phyloP scores from a whole-genome alignment of 164 flowering plant species.

The Nymphaea colorata region DNA sequence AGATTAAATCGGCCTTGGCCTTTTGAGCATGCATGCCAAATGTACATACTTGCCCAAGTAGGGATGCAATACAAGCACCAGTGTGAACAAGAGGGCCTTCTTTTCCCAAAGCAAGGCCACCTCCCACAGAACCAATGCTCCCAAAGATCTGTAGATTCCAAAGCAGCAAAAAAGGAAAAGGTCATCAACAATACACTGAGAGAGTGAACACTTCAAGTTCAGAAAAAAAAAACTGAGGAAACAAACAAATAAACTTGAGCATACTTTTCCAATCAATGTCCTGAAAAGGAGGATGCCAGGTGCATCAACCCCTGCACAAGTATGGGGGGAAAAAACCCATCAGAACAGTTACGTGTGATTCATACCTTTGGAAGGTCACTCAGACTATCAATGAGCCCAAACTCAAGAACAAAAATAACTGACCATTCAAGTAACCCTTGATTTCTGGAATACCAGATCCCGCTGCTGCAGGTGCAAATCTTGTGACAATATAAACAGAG shows the following conservation, averaged over 20 bases:
- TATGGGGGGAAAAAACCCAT: not conserved
- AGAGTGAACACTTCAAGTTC: not conserved
- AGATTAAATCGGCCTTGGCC: no score
- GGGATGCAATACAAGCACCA: slow-evolving; percentile 99
- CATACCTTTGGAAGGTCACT: not conserved
- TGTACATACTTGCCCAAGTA: slow-evolving; percentile 82
- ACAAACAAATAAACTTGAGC: not conserved
- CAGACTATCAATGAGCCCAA: not conserved
- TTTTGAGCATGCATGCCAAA: not conserved
- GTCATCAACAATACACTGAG: not conserved
- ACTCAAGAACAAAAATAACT: slow-evolving; percentile 4
- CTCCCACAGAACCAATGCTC: slow-evolving; percentile 98
- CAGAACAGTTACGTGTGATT: not conserved
- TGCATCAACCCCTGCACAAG: slow-evolving; percentile 72
- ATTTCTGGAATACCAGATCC: slow-evolving; percentile 99
- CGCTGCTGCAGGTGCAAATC: slow-evolving; percentile 92
- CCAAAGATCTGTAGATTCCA: slow-evolving; percentile 61
- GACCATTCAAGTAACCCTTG: slow-evolving; percentile 96
- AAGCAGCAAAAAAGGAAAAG: slow-evolving; percentile 1
- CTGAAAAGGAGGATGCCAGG: slow-evolving; percentile 89
- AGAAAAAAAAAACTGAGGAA: not conserved
- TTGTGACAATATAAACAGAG: slow-evolving; percentile 78
- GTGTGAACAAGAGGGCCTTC: slow-evolving; percentile 99
- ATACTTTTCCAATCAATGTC: slow-evolving; percentile 93
- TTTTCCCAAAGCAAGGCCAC: slow-evolving; percentile 95